Base-by-base conservation (phyloP, 2,329 filamentous ascomycete species). In the Fusarium sp. region DNA sequence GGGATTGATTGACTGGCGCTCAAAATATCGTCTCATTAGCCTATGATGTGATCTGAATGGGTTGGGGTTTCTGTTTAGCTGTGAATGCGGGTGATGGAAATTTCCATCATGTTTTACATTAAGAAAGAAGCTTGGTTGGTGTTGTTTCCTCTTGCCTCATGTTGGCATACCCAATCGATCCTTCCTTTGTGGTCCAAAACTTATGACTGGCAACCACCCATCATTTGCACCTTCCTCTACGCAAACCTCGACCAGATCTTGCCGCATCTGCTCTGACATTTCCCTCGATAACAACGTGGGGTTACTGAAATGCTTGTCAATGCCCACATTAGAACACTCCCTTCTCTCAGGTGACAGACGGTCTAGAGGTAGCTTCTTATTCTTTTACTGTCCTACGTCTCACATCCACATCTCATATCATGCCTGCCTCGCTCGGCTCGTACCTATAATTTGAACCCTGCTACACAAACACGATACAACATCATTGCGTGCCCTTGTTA, bases 121-220 rank as follows among this genome's bases (percentile, higher is more conserved):
- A n/a, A 27, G 30, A 30, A 22, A 27, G 38, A 30, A 54, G 24
- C 11, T 29, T 59, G 60, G 44, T 25, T 38, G 59, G 46, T 42
- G 52, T 68, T 69, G 59, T 65, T 71, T 52, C 38, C 68, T 71
- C 68, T 71, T 61, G 34, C 59, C 68, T 65, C 68, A 20, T 25
- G n/a, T 44, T 32, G n/a, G n/a, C 18, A 11, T 16, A 34, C 22
- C 14, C 38, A 10, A 38, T 53, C n/a, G 34, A n/a, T 29, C 34
- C n/a, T 53, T 22, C 50, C 50, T 43, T 43, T 43, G 24, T 22
- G 50, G 9, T n/a, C 24, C 42, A 11, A 24, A 29, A 53, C n/a
- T 16, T 24, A 53, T 30, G 8, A 27, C 42, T 56, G 24, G 42
- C 18, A 53, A 43, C 6, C 50, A 53, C 34, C 16, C 38, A 43